These are phyloP conservation scores for Phytophthora syringae DNA, from an alignment of 352 stramenopile species.

Conservation along the genomic window DNA sequence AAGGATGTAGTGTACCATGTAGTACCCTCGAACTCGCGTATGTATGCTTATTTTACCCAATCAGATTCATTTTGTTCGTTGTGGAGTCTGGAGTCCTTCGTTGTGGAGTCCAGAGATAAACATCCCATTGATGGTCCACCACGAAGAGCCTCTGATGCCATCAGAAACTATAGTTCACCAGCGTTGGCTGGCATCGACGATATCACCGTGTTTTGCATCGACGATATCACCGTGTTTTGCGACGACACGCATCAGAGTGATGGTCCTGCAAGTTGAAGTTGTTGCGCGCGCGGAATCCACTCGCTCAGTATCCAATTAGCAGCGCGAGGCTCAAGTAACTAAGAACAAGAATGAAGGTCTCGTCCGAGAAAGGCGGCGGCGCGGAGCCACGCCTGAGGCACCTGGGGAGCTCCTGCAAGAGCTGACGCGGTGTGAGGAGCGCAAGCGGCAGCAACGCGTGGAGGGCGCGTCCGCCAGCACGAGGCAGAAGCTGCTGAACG, in stretches of 20 bases:
- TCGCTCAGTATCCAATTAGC: conserved; percentile 24
- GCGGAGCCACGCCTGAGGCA: conserved; percentile 40
- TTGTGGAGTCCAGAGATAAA: too few species aligned
- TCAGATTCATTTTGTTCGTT: too few species aligned
- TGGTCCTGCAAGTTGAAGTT: conserved; percentile 53
- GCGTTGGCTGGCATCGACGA: too few species aligned
- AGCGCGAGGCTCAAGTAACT: neutral
- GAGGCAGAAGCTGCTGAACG: conserved; percentile 59
- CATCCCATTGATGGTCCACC: too few species aligned
- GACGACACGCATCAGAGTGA: conserved; percentile 33
- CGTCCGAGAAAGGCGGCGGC: conserved; percentile 17
- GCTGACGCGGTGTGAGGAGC: conserved; percentile 59
- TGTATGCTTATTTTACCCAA: too few species aligned
- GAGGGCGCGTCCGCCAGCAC: conserved; percentile 51
- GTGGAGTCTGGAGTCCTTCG: too few species aligned
- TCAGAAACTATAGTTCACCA: too few species aligned
- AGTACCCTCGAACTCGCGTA: too few species aligned
- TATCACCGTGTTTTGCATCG: too few species aligned
- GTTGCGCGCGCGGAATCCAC: neutral
- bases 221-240: conserved; percentile 3
- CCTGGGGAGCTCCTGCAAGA: conserved; percentile 62
- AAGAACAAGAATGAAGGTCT: conserved; percentile 21
- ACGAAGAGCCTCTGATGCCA: too few species aligned
- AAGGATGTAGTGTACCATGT: too few species aligned
- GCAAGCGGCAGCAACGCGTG: conserved; percentile 46